Percentiles rank a stretch among this genome's conserved stretches.
Evolutionary conservation across 257 asterid species (phyloP).

Genomic region (Penstemon eatonii): DNA sequence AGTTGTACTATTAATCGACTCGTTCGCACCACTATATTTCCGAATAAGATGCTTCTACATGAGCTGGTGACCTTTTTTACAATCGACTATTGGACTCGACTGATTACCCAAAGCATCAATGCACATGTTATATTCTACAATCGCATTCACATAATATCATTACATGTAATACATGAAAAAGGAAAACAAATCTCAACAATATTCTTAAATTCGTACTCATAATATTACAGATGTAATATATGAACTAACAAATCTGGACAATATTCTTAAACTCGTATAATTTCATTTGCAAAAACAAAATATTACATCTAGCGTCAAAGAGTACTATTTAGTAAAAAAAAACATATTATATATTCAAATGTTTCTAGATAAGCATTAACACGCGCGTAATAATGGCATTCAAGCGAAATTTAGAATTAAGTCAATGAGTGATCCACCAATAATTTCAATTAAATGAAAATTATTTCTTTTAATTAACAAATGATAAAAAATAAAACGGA

Average conservation of each 20-base stretch:
- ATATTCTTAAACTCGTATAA: neutral
- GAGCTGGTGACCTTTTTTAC: too few relatives aligned
- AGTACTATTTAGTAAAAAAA: neutral
- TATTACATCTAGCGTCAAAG: neutral
- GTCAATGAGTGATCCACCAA: constrained; percentile 21
- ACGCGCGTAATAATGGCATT: constrained; percentile 16
- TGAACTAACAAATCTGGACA: too few relatives aligned
- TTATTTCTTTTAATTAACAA: neutral
- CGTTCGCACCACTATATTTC: too few relatives aligned
- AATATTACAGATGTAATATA: too few relatives aligned
- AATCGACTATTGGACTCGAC: too few relatives aligned
- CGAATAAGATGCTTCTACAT: too few relatives aligned
- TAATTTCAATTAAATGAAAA: constrained; percentile 24
- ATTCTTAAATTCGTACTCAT: neutral
- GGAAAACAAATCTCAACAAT: neutral
- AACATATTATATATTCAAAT: neutral
- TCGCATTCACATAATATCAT: constrained; percentile 2
- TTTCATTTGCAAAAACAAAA: neutral
- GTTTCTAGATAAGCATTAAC: neutral
- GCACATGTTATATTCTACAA: neutral
- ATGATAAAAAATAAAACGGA: constrained; percentile 21
- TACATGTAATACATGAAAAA: neutral
- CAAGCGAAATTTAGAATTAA: constrained; percentile 17
- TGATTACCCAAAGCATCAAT: neutral
- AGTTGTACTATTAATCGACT: too few relatives aligned